Evolutionary conservation across 768 basidiomycete genomes (phyloP).

Genomic region (Cystobasidium ongulense): DNA sequence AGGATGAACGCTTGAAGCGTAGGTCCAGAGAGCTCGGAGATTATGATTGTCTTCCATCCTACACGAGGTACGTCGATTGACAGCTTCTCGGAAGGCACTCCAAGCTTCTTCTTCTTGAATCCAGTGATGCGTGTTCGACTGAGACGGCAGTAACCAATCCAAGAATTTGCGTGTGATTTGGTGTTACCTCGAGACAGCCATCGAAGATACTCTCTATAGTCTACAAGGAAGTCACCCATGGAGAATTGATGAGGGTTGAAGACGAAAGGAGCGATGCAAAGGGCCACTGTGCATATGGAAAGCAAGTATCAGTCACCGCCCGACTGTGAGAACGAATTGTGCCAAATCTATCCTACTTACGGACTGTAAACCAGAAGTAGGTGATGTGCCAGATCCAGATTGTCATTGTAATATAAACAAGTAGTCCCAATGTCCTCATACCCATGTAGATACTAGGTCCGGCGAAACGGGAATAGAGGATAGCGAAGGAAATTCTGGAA

Average conservation of each 20-base stretch:
- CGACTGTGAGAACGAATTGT: neutral
- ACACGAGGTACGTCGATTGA: conserved; percentile 92
- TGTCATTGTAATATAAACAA: conserved; percentile 86
- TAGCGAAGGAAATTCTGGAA: conserved; percentile 84
- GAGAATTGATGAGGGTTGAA: conserved; percentile 99
- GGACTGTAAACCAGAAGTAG: conserved; percentile 96
- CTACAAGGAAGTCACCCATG: conserved; percentile 86
- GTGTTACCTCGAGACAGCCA: conserved; percentile 99
- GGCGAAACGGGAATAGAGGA: conserved; percentile 94
- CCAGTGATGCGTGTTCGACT: conserved; percentile 98
- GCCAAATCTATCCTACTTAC: conserved; percentile 22
- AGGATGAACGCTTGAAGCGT: conserved; percentile 53
- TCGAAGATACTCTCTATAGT: conserved; percentile 90
- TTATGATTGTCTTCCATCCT: conserved; percentile 53
- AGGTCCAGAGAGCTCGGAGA: conserved; percentile 47
- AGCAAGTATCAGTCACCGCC: neutral
- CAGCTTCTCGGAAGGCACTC: conserved; percentile 92
- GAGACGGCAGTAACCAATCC: conserved; percentile 97
- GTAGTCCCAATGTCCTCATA: conserved; percentile 80
- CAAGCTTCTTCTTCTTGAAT: conserved; percentile 97
- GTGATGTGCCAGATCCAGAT: conserved; percentile 86
- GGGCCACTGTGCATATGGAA: conserved; percentile 50
- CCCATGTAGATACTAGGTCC: conserved; percentile 97
- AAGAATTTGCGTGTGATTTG: conserved; percentile 90
- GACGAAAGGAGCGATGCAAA: conserved; percentile 91